Base-by-base conservation (phyloP, 805 yeast genomes). In the Wickerhamomyces ciferrii region DNA sequence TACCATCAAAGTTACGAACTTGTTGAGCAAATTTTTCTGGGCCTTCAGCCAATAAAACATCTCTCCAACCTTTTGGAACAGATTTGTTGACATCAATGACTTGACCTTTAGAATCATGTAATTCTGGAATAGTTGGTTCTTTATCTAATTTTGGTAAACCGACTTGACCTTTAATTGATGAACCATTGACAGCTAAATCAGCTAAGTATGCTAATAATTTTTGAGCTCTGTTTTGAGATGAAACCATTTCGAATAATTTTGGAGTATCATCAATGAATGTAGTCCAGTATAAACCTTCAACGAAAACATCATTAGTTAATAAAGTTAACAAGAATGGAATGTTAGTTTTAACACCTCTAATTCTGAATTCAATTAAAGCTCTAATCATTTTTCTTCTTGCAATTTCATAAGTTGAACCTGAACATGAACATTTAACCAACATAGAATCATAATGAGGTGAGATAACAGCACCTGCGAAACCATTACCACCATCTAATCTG, bases 221-320 rank as follows among this genome's bases (percentile, higher is more conserved):
- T 69, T 87, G 95, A 52, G 99, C 99, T 74, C 99, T 85, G 79
- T 94, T 94, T 71, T 88, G 94, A 46, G 97, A 92, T 21, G 84
- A 73, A 63, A 91, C 87, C 94, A 95, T 87, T 65, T 88, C 90
- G 78, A 94, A 94, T 64, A 94, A 76, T 46, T 88, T 80, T 44
- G 99, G 99, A 47, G 99, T 92, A 69, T 94, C 99, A 67, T 92
- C 99, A 62, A 92, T 94, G 61, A 92, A 92, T 21, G 99, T 92
- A 47, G 99, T 92, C 99, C 99, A 92, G 72, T 97, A 94, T 55
- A 79, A 75, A 62, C 97, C 96, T 42, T 67, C 63, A 59, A 89
- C 83, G 61, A 92, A 92, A 20, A 91, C 87, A 46, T 86, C 92
- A 67, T 94, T 83, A 50, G 97, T 94, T 62, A 94, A 76, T 53